Evolutionary conservation across 352 stramenopile genomes (phyloP).

Genomic region (Elongisporangium prolatum): DNA sequence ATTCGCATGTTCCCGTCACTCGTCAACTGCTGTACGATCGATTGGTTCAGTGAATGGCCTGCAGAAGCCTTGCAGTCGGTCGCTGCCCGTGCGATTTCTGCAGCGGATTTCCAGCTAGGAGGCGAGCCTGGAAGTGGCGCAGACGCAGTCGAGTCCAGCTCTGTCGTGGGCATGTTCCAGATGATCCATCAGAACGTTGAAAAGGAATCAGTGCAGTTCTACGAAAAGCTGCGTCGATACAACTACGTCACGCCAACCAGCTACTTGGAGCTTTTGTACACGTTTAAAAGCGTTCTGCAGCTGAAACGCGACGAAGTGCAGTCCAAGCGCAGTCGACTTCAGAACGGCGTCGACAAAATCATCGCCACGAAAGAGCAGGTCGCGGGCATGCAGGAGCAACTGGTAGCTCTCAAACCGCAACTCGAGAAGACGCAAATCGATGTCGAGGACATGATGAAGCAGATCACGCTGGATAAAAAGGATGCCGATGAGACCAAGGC

Average conservation of each 20-base stretch:
- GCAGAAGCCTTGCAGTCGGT: slow-evolving; percentile 82
- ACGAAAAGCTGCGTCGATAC: slow-evolving; percentile 77
- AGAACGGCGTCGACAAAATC: slow-evolving; percentile 91
- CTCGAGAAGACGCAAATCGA: slow-evolving; percentile 91
- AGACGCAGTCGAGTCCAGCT: slow-evolving; percentile 35
- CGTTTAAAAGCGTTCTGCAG: slow-evolving; percentile 87
- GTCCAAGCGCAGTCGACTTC: slow-evolving; percentile 76
- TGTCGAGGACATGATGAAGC: slow-evolving; percentile 92
- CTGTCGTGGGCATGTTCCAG: slow-evolving; percentile 44
- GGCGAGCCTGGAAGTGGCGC: not conserved
- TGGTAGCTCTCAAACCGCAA: slow-evolving; percentile 90
- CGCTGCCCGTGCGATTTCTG: slow-evolving; percentile 78
- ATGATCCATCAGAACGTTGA: slow-evolving; percentile 90
- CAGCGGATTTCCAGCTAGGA: slow-evolving; percentile 68
- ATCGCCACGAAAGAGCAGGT: slow-evolving; percentile 91
- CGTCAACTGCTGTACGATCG: slow-evolving; percentile 85
- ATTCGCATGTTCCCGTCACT: slow-evolving; percentile 87
- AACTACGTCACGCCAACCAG: slow-evolving; percentile 94
- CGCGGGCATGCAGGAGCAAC: slow-evolving; percentile 87
- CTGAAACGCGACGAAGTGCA: slow-evolving; percentile 89
- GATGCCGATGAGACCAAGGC: slow-evolving; percentile 90
- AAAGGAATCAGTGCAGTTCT: slow-evolving; percentile 80
- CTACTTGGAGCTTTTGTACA: slow-evolving; percentile 90
- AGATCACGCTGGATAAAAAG: slow-evolving; percentile 91
- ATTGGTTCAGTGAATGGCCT: slow-evolving; percentile 89